Evolutionary conservation across 2,329 filamentous ascomycete genomes (phyloP).

Genomic region (Amauroascus niger): DNA sequence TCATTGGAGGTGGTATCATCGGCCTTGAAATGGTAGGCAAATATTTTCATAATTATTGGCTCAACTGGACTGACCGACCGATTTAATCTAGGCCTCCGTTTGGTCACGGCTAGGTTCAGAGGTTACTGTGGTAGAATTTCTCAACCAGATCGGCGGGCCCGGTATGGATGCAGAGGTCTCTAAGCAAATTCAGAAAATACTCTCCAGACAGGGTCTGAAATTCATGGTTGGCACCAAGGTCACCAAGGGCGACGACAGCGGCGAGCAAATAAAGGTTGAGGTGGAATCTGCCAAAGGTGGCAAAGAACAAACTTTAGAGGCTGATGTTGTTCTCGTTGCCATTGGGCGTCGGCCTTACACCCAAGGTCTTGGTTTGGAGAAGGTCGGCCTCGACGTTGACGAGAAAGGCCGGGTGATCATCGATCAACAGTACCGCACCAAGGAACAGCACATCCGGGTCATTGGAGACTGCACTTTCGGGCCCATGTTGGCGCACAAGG

Average conservation of each 20-base stretch:
- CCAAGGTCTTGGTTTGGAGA: constrained; percentile 80
- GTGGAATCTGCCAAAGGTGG: constrained; percentile 92
- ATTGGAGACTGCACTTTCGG: constrained; percentile 95
- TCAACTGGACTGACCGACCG: background rate
- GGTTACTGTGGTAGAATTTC: constrained; percentile 95
- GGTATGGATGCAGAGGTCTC: constrained; percentile 94
- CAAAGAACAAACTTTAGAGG: constrained; percentile 83
- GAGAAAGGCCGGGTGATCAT: constrained; percentile 92
- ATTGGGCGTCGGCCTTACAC: constrained; percentile 97
- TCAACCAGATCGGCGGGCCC: constrained; percentile 90
- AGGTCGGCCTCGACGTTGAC: constrained; percentile 72
- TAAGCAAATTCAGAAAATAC: constrained; percentile 83
- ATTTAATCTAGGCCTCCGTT: constrained; percentile 56
- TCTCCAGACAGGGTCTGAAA: constrained; percentile 93
- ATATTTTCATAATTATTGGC: background rate
- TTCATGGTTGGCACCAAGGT: constrained; percentile 99
- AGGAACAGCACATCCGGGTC: constrained; percentile 91
- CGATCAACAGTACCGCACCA: constrained; percentile 97
- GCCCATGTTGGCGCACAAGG: constrained; percentile 98
- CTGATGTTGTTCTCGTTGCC: constrained; percentile 90
- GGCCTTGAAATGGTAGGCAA: constrained; percentile 79
- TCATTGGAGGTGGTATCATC: constrained; percentile 97
- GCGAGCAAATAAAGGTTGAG: constrained; percentile 68
- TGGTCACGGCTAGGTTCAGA: constrained; percentile 91
- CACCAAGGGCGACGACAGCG: constrained; percentile 66